phyloP scores from a whole-genome alignment of 768 basidiomycete species.

The Scleroderma citrinum region DNA sequence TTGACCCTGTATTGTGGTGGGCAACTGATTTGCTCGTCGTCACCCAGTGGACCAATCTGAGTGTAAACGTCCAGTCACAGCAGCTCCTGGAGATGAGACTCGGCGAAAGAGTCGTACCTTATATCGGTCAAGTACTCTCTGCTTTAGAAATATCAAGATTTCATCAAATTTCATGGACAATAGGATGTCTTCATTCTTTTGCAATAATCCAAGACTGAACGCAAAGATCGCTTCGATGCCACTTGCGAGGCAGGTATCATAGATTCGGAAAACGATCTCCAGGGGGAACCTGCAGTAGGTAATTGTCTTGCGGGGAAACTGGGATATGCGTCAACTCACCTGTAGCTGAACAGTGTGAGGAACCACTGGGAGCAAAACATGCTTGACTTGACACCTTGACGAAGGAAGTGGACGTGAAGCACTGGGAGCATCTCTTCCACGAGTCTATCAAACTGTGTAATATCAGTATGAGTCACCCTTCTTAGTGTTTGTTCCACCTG shows the following conservation, averaged over 20 bases:
- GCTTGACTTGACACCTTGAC: conserved; percentile 93
- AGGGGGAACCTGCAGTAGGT: conserved; percentile 73
- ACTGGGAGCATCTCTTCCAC: conserved; percentile 91
- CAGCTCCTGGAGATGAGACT: background rate
- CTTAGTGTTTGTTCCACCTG: conserved; percentile 39
- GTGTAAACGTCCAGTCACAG: background rate
- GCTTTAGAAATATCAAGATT: conserved; percentile 79
- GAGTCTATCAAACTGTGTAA: conserved; percentile 79
- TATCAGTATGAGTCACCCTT: conserved; percentile 12
- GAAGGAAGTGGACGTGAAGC: conserved; percentile 86
- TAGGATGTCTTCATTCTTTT: conserved; percentile 80
- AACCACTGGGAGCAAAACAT: conserved; percentile 99
- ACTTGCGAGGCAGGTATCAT: conserved; percentile 92
- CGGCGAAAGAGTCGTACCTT: conserved; percentile 33
- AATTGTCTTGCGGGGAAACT: background rate
- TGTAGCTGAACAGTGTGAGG: conserved; percentile 92
- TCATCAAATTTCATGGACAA: conserved; percentile 87
- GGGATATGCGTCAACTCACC: conserved; percentile 39
- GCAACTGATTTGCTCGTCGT: conserved; percentile 14
- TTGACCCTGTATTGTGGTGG: conserved; percentile 56
- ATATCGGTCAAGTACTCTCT: conserved; percentile 77
- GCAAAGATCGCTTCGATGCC: conserved; percentile 97
- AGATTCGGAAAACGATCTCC: conserved; percentile 92
- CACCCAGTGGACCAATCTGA: conserved; percentile 26
- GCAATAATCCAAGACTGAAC: conserved; percentile 82